phyloP scores from a whole-genome alignment of 2,329 filamentous ascomycete genomes.

The Penicillium sp. region DNA sequence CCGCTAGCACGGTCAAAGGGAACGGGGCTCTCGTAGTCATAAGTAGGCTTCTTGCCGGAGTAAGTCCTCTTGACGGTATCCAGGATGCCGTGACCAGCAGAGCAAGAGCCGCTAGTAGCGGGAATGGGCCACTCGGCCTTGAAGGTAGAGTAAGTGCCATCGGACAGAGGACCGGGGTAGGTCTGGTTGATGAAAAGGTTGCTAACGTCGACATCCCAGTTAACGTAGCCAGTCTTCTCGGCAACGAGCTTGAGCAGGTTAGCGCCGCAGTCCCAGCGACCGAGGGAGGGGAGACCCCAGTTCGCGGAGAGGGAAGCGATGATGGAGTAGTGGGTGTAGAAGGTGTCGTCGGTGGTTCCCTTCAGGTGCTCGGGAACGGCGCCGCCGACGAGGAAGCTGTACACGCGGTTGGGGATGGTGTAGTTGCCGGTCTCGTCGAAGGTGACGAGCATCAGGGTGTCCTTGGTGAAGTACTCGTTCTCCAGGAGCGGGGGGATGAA shows the following conservation, averaged over 20 bases:
- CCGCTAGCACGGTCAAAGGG: conserved; percentile 28
- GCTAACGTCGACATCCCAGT: conserved; percentile 40
- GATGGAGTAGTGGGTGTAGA: conserved; percentile 71
- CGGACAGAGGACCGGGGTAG: conserved; percentile 50
- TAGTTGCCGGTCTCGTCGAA: conserved; percentile 79
- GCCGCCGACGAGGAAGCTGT: conserved; percentile 70
- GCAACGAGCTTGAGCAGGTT: conserved; percentile 66
- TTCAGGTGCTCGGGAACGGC: conserved; percentile 64
- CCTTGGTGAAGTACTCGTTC: conserved; percentile 69
- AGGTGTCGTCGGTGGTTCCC: conserved; percentile 67
- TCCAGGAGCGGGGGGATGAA: conserved; percentile 70
- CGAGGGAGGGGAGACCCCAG: conserved; percentile 67
- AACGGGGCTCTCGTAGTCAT: conserved; percentile 37
- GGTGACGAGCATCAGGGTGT: conserved; percentile 72
- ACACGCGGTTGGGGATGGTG: conserved; percentile 63
- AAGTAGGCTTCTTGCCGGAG: conserved; percentile 26
- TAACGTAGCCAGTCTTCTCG: conserved; percentile 57
- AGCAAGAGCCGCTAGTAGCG: conserved; percentile 29
- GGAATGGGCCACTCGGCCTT: conserved; percentile 32
- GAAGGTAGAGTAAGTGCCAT: conserved; percentile 26
- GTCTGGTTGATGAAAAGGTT: conserved; percentile 54
- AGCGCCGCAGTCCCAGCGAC: conserved; percentile 69
- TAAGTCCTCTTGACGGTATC: conserved; percentile 36
- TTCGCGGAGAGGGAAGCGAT: conserved; percentile 67
- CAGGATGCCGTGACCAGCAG: conserved; percentile 37